phyloP scores from a whole-genome alignment of 2,329 filamentous ascomycete species.

The Fusarium miscanthi region DNA sequence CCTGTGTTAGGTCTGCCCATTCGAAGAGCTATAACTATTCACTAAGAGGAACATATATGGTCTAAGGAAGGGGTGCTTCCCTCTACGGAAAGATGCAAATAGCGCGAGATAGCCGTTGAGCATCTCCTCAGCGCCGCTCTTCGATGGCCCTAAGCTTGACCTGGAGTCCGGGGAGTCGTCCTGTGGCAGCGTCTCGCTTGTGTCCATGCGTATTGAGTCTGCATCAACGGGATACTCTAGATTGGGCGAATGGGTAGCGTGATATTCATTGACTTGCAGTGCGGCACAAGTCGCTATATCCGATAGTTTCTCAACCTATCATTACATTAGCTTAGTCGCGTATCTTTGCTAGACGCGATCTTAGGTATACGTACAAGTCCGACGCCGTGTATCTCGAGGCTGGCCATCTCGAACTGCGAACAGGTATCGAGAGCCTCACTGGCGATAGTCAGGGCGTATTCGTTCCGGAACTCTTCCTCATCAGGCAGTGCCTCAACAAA shows the following conservation, averaged over 20 bases:
- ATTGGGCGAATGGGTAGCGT: neutral
- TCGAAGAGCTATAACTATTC: neutral
- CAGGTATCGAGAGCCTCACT: neutral
- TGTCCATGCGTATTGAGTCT: fast-evolving
- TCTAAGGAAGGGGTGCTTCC: neutral
- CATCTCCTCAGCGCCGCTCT: neutral
- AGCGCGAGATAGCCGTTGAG: neutral
- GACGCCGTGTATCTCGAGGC: neutral
- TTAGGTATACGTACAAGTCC: neutral
- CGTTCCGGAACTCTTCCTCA: neutral
- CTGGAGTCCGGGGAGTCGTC: neutral
- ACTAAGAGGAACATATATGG: neutral
- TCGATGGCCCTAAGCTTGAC: fast-evolving
- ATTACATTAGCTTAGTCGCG: neutral
- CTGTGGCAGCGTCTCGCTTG: neutral
- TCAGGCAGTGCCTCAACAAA: neutral
- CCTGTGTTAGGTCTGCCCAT: too few species aligned
- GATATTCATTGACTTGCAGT: neutral
- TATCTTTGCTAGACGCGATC: fast-evolving
- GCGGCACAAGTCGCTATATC: neutral
- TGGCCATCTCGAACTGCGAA: neutral
- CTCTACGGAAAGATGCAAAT: neutral
- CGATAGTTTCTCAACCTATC: neutral
- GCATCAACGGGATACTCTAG: too few species aligned
- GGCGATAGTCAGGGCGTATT: neutral